Evolutionary conservation across 176 grass and related monocot genomes (phyloP), one percentile per base, ranked within the genome.

Genomic region (Triticum urartu): DNA sequence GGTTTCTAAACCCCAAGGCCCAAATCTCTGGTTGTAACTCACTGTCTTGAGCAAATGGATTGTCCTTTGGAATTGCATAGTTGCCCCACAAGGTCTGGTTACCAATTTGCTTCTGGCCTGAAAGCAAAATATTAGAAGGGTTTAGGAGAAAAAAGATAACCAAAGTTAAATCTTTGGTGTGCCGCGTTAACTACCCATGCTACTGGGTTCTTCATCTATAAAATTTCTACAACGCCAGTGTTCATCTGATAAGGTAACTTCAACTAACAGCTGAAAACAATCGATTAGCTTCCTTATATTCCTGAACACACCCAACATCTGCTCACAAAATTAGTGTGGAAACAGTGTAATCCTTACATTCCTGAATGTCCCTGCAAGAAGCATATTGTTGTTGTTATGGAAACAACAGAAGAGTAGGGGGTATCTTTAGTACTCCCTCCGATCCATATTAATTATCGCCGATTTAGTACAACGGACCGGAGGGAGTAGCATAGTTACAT

Each of bases 61-160:
- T 97, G 86, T 93, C 91, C 35, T 92, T 94, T 65, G 88, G 88
- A 58, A 90, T 85, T 14, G 72, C 81, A 85, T 87, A 93, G 48
- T 84, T 95, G 63, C 89, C 90, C 89, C 87, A 92, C 48, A 91
- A 88, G 21, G 83, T 89, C 28, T 86, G 85, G 36, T 97, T 84
- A 61, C 18, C 32, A 22, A 75, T 84, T 84, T 47, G 82, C 73
- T 73, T 92, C 64, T 82, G 86, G 34, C 85, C 96, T 98, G 79
- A 92, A 79, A 89, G 66, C 5, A 62, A 88, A 82, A 42, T 3
- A 59, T 62, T 38, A 36, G 6, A 80, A 75, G 35, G 2, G 64
- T 38, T 4, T 35, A 9, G 3, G 59, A 68, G 26, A 10, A 80
- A 79, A 45, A 47, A 30, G 7, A 12, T 32, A 81, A 81, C 38